These are phyloP conservation scores for Candida smagusa DNA, from an alignment of 1,139 yeast genomes.

Conservation along the genomic window DNA sequence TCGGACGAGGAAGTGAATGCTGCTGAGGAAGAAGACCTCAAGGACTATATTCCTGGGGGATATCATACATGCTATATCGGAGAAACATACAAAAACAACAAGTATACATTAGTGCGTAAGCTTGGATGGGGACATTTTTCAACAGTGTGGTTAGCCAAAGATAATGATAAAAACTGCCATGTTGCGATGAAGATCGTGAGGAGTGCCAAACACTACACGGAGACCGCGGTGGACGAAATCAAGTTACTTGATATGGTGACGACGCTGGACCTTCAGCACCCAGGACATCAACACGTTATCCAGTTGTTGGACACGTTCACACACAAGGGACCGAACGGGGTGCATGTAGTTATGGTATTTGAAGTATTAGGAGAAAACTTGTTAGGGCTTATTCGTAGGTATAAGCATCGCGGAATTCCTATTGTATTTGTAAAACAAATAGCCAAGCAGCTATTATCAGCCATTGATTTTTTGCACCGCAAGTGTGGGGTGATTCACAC, in stretches of 20 bases:
- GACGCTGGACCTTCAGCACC: conserved; percentile 25
- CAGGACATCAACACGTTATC: conserved; percentile 41
- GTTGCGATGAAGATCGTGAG: conserved; percentile 45
- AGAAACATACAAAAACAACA: conserved; percentile 32
- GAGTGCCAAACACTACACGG: conserved; percentile 36
- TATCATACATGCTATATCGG: conserved; percentile 43
- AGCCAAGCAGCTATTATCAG: conserved; percentile 34
- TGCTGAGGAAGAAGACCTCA: conserved; percentile 35
- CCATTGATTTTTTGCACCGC: conserved; percentile 41
- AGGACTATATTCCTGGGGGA: conserved; percentile 40
- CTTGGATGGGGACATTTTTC: conserved; percentile 53
- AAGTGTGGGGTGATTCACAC: conserved; percentile 43
- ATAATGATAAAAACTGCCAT: conserved; percentile 31
- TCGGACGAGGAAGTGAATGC: conserved; percentile 37
- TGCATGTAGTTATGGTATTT: conserved; percentile 43
- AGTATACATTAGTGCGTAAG: conserved; percentile 36
- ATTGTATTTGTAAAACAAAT: conserved; percentile 35
- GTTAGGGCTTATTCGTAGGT: conserved; percentile 36
- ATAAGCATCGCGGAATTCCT: conserved; percentile 40
- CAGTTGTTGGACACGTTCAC: conserved; percentile 39
- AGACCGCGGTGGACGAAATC: conserved; percentile 44
- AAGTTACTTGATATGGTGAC: conserved; percentile 33
- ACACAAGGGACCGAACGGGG: conserved; percentile 41
- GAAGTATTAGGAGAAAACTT: conserved; percentile 43
- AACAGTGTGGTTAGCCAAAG: conserved; percentile 49